Base-by-base conservation (phyloP, 2,329 filamentous ascomycete species). In the Eutypella sp. region DNA sequence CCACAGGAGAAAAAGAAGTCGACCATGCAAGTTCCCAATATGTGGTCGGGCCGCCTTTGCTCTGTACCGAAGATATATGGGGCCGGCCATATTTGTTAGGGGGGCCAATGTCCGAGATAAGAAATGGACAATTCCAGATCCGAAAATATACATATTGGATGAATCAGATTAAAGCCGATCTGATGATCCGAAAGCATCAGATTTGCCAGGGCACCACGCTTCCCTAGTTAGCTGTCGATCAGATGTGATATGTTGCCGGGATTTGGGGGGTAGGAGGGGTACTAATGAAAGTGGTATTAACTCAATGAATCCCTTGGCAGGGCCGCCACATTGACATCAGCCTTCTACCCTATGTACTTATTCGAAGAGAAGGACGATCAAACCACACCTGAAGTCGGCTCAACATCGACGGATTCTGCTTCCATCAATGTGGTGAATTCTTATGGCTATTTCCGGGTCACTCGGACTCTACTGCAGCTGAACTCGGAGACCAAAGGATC, bases 231-330 rank as follows among this genome's bases (percentile, higher is more conserved):
- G 38, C 34, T 20, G 57, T 48, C 52, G 57, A 61, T 59, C 52
- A 61, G 44, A 47, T 54, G 54, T 54, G 58, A 61, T 57, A 54
- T 50, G 52, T 46, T 41, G 44, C 51, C 42, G 48, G 53, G 54
- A 54, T 55, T 37, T 41, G n/a, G n/a, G n/a, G n/a, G n/a, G n/a
- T 37, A 33, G 29, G 29, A n/a, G 29, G 42, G 42, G 40, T 46
- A 41, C 22, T 41, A 45, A 39, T 31, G 52, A 47, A 47, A 53
- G 37, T 44, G 44, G 49, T 44, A 42, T 38, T 42, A 41, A 34
- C 25, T 19, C 40, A 29, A 19, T 31, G 13, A 37, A 38, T 41
- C 42, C 42, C 42, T 44, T 44, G 46, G 41, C 42, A 31, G 41
- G 22, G n/a, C n/a, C n/a, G n/a, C n/a, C n/a, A n/a, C n/a, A n/a